phyloP scores from a whole-genome alignment of 2,329 filamentous ascomycete genomes.

The Aspergillus hortae region DNA sequence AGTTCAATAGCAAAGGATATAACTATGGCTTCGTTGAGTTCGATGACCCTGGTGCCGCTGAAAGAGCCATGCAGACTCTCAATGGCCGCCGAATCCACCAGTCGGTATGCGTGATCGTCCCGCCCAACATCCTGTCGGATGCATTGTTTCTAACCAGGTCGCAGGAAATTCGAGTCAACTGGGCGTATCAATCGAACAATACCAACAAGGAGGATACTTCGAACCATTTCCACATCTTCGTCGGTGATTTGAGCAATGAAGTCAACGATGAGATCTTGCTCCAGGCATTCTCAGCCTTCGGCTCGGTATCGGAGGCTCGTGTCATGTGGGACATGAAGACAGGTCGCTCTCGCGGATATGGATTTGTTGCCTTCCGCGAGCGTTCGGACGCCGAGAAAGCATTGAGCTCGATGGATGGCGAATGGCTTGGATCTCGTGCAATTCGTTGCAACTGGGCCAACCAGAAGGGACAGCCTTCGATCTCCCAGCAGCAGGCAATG shows the following conservation, averaged over 20 bases:
- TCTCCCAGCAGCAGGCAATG: slow-evolving; percentile 96
- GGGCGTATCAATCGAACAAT: slow-evolving; percentile 97
- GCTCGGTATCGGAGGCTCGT: slow-evolving; percentile 91
- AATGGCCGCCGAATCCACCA: slow-evolving; percentile 96
- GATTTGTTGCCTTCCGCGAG: slow-evolving; percentile 96
- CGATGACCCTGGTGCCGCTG: slow-evolving; percentile 92
- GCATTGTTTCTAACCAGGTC: slow-evolving; percentile 14
- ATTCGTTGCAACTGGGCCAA: slow-evolving; percentile 99
- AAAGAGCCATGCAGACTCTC: slow-evolving; percentile 94
- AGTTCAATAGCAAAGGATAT: slow-evolving; percentile 80
- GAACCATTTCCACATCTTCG: slow-evolving; percentile 98
- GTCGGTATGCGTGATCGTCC: slow-evolving; percentile 59
- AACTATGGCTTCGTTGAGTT: slow-evolving; percentile 99
- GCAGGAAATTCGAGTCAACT: slow-evolving; percentile 98
- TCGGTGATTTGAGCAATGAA: slow-evolving; percentile 95
- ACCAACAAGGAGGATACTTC: slow-evolving; percentile 95
- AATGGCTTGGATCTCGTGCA: slow-evolving; percentile 96
- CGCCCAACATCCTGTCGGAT: not conserved
- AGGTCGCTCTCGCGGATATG: slow-evolving; percentile 92
- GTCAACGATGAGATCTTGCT: slow-evolving; percentile 94
- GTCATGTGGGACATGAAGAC: slow-evolving; percentile 99
- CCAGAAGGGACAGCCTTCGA: slow-evolving; percentile 98
- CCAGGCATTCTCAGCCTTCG: slow-evolving; percentile 94
- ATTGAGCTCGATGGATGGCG: slow-evolving; percentile 94
- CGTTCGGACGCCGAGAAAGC: slow-evolving; percentile 93